phyloP scores from a whole-genome alignment of 192 early-diverging fungal species.

The Podila epigama region DNA sequence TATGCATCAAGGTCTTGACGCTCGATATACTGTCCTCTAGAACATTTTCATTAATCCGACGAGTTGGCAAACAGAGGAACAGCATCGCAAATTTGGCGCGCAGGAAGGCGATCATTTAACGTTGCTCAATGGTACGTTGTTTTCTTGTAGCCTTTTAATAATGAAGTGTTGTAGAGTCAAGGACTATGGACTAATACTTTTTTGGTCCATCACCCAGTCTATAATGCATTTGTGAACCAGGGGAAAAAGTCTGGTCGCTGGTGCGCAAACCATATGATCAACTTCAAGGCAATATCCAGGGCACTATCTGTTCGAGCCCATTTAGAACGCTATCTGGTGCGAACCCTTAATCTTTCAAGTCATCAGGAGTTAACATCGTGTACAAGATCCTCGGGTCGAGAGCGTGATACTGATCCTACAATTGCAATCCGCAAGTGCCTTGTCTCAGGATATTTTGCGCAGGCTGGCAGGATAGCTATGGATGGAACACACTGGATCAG shows the following conservation, averaged over 20 bases:
- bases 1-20: neutral
- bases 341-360: slow-evolving; percentile 28
- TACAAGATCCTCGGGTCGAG: slow-evolving; percentile 27
- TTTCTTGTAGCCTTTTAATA: no score
- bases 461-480: slow-evolving; percentile 71
- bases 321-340: slow-evolving; percentile 74
- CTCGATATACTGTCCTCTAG: slow-evolving; percentile 7
- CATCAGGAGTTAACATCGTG: slow-evolving; percentile 49
- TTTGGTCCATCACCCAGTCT: no score
- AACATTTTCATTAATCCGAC: slow-evolving; percentile 57
- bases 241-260: slow-evolving; percentile 69
- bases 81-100: slow-evolving; percentile 74
- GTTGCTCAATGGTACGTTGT: slow-evolving; percentile 52
- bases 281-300: slow-evolving; percentile 80
- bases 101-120: slow-evolving; percentile 78
- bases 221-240: slow-evolving; percentile 68
- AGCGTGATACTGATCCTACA: slow-evolving; percentile 12
- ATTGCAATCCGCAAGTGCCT: slow-evolving; percentile 70
- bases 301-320: slow-evolving; percentile 90
- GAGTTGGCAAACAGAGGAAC: slow-evolving; percentile 52
- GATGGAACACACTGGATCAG: slow-evolving; percentile 77
- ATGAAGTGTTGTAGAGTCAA: no score
- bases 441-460: slow-evolving; percentile 75
- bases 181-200: no score
- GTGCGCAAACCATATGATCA: slow-evolving; percentile 85